Conservation (phyloP, 257 asterid species). For the Cruciata laevipes region DNA sequence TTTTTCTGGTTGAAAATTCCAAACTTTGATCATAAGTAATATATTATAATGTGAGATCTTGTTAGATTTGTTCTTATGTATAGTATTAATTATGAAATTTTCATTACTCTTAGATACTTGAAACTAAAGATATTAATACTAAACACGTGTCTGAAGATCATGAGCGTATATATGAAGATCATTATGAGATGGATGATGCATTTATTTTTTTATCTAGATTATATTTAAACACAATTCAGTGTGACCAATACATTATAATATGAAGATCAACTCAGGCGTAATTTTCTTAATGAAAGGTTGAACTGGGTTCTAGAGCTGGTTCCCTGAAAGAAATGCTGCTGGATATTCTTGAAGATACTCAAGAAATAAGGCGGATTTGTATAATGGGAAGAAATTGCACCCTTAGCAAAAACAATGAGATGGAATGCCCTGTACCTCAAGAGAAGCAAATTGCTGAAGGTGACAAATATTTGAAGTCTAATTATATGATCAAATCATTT, state of each 20-base stretch:
- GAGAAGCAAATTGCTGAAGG: slow-evolving; percentile 94
- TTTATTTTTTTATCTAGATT: not conserved
- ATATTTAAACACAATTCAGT: not conserved
- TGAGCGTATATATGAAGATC: not conserved
- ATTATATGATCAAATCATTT: slow-evolving; percentile 8
- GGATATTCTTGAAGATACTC: slow-evolving; percentile 97
- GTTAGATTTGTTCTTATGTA: not conserved
- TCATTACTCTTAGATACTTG: not conserved
- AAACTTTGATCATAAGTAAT: no score
- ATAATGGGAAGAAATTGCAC: slow-evolving; percentile 90
- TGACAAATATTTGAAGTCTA: slow-evolving; percentile 21
- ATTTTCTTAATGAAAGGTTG: slow-evolving; percentile 57
- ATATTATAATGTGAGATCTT: not conserved
- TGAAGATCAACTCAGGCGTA: not conserved
- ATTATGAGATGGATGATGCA: not conserved
- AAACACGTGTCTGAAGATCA: not conserved
- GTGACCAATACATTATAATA: not conserved
- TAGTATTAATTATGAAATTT: no score
- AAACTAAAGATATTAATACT: not conserved
- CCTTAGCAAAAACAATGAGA: slow-evolving; percentile 48
- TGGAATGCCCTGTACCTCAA: slow-evolving; percentile 67
- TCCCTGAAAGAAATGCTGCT: slow-evolving; percentile 95
- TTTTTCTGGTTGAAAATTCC: no score
- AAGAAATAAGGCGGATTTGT: slow-evolving; percentile 86
- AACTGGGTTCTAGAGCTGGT: slow-evolving; percentile 91